Conservation (phyloP, 1,284 basidiomycete species). For the Sanguinoderma infundibulare region DNA sequence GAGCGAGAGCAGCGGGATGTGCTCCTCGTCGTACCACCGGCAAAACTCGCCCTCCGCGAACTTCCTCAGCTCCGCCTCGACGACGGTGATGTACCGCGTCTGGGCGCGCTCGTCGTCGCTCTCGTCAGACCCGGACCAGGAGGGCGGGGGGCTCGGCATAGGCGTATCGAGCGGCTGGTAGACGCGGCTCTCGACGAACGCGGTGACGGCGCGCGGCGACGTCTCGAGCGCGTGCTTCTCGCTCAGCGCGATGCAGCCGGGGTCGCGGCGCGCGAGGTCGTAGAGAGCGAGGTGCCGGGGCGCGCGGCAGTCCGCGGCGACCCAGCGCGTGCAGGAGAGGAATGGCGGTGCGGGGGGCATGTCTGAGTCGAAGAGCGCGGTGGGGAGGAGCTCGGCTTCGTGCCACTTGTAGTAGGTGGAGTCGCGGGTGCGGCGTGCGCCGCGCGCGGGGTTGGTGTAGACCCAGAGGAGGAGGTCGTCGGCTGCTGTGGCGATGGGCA, state of each 20-base stretch:
- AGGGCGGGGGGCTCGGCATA: not conserved
- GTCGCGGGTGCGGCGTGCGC: slow-evolving; percentile 28
- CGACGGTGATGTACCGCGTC: slow-evolving; percentile 37
- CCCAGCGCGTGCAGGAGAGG: slow-evolving; percentile 54
- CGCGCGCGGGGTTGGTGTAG: slow-evolving; percentile 36
- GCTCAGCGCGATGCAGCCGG: slow-evolving; percentile 52
- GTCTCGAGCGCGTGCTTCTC: slow-evolving; percentile 45
- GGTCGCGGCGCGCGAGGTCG: slow-evolving; percentile 53
- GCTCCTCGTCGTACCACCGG: slow-evolving; percentile 43
- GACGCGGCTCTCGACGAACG: slow-evolving; percentile 53
- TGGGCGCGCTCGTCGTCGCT: slow-evolving; percentile 10
- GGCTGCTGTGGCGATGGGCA: not conserved
- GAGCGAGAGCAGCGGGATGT: slow-evolving; percentile 38
- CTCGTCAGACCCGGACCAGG: not conserved
- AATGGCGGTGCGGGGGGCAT: slow-evolving; percentile 46
- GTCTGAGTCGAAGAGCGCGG: slow-evolving; percentile 54
- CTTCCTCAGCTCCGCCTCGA: slow-evolving; percentile 36
- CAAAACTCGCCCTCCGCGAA: slow-evolving; percentile 45
- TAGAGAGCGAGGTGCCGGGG: slow-evolving; percentile 59
- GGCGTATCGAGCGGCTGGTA: slow-evolving; percentile 38
- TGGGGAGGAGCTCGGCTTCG: slow-evolving; percentile 69
- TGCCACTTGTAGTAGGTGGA: slow-evolving; percentile 55
- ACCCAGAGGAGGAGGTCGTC: slow-evolving; percentile 29
- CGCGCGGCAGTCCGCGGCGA: slow-evolving; percentile 43
- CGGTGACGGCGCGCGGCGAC: slow-evolving; percentile 38